Evolutionary conservation across 139 green algal species (phyloP), one percentile per base, ranked within the genome.

Genomic region (Chlamydomonas sp.): DNA sequence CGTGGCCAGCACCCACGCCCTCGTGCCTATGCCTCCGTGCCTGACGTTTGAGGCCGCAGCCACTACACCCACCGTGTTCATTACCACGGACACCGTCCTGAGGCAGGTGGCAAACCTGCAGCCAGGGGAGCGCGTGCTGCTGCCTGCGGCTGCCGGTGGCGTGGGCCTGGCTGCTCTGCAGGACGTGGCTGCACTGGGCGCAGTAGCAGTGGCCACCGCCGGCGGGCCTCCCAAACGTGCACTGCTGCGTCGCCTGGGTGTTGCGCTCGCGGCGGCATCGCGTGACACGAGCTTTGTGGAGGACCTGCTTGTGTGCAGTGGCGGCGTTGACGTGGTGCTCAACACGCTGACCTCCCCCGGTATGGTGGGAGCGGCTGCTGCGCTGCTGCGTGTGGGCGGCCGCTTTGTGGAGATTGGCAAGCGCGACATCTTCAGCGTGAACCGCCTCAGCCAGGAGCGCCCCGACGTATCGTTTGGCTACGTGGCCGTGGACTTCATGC

Each of bases 341-440:
- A 95, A 95, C 83, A 87, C 76, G 29, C 73, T 95, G 76, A 95
- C 89, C 48, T 90, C 79, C 48, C 79, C 84, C n/a, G 89, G 89
- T 70, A 88, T 91, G 80, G 84, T 96, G 39, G 74, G 72, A 0
- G 87, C 76, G 6, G 84, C 81, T 3, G 58, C 92, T 43, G 73
- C 88, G 5, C n/a, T 63, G 3, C 54, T 95, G 38, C 49, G 31
- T n/a, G 30, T 5, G 1, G 86, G 83, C 48, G 90, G 85, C 1
- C 59, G 70, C 0, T 81, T 95, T 67, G 81, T 92, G 34, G 90
- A 96, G 78, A 96, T 96, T 71, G 85, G 81, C 71, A 96, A 96
- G 84, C 81, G 90, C 35, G 90, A 92, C 80, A 89, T 96, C 60
- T 94, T 83, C 82, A 84, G 73, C 58, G 54, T 76, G 0, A 72